A percentile compares a stretch with the other conserved stretches of the same genome.
phyloP scores from a whole-genome alignment of 1,284 basidiomycete species.

The Gastroboletus turbinatus region DNA sequence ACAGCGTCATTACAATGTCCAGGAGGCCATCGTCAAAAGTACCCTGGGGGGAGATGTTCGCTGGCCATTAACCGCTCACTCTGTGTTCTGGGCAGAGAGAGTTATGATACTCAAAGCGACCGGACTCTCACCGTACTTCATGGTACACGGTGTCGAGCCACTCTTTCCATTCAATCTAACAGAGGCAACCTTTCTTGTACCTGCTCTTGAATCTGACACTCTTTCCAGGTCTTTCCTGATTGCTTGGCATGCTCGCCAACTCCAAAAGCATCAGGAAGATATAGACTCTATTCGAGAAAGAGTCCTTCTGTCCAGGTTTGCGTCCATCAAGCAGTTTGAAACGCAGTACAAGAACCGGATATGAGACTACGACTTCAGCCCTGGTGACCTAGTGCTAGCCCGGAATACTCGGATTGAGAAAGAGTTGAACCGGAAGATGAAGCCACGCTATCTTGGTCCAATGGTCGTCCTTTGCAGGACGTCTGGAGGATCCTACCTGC shows the following conservation, averaged over 20 bases:
- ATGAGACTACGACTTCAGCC: neutral
- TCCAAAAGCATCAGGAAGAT: neutral
- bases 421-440: neutral
- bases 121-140: neutral
- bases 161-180: neutral
- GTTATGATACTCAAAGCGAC: neutral
- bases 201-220: rapidly evolving
- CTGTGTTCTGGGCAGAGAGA: neutral
- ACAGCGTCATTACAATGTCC: neutral
- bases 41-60: neutral
- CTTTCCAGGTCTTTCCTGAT: neutral
- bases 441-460: neutral
- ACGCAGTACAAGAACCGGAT: neutral
- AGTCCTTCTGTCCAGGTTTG: rapidly evolving
- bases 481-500: too few relatives aligned
- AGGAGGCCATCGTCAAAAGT: neutral
- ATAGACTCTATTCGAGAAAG: rapidly evolving
- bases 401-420: neutral
- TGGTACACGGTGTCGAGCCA: neutral
- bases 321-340: neutral
- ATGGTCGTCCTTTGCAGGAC: too few relatives aligned
- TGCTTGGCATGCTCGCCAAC: neutral
- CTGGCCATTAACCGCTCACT: neutral
- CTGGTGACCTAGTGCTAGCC: neutral
- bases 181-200: rapidly evolving